phyloP scores from a whole-genome alignment of 2,329 filamentous ascomycete genomes.

The Pseudogymnoascus sp. region DNA sequence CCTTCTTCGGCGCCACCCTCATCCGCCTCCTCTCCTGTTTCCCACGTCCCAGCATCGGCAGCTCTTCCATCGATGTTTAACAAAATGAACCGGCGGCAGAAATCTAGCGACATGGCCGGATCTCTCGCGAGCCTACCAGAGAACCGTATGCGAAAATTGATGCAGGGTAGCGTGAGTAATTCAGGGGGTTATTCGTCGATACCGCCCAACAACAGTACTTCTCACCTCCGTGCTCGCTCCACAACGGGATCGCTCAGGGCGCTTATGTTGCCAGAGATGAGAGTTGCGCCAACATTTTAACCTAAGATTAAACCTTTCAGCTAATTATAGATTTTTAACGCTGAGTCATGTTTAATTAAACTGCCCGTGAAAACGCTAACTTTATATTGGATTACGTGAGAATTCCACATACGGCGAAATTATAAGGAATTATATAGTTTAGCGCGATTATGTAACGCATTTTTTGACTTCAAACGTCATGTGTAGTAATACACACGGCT shows the following conservation, averaged over 20 bases:
- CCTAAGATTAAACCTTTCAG: not conserved
- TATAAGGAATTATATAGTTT: not conserved
- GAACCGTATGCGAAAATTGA: slow-evolving; percentile 5
- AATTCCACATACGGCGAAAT: not conserved
- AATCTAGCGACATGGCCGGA: not conserved
- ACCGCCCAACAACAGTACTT: not conserved
- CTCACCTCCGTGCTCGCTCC: slow-evolving; percentile 11
- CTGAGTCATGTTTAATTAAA: not conserved
- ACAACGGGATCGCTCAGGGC: slow-evolving; percentile 15
- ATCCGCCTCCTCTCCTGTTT: not conserved
- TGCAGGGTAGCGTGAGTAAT: not conserved
- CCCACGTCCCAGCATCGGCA: slow-evolving; percentile 9
- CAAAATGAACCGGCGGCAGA: slow-evolving; percentile 17
- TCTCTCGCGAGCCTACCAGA: slow-evolving; percentile 7
- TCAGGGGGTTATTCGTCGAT: not conserved
- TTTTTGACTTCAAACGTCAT: not conserved
- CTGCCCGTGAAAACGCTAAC: not conserved
- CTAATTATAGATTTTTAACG: not conserved
- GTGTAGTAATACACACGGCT: not conserved
- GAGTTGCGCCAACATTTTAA: slow-evolving; percentile 17
- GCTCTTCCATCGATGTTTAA: slow-evolving; percentile 15
- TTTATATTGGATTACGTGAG: not conserved
- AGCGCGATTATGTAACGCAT: not conserved
- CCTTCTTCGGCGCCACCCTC: not conserved
- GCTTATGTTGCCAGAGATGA: slow-evolving; percentile 16